Conservation (phyloP, 2,329 filamentous ascomycete species). For the Amauroascus verrucosus region DNA sequence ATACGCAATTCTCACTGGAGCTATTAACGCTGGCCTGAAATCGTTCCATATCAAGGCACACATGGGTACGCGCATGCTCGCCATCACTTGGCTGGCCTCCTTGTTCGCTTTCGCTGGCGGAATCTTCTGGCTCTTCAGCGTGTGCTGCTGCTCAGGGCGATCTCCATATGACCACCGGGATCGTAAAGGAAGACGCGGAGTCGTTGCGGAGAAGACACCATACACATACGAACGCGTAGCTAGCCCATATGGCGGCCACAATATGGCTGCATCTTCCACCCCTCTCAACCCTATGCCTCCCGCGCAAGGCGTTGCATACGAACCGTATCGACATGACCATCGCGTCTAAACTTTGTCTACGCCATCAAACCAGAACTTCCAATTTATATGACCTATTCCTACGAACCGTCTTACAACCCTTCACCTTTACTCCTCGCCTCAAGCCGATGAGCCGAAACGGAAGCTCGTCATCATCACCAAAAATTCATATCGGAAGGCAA, state of each 20-base stretch:
- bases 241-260: slow-evolving; percentile 16
- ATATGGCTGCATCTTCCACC: neutral
- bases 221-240: slow-evolving; percentile 51
- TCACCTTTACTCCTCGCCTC: neutral
- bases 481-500: neutral
- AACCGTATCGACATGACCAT: slow-evolving; percentile 16
- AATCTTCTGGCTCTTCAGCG: slow-evolving; percentile 83
- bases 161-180: slow-evolving; percentile 39
- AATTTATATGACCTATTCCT: neutral
- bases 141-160: slow-evolving; percentile 80
- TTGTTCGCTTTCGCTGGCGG: slow-evolving; percentile 64
- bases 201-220: slow-evolving; percentile 50
- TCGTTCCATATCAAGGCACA: slow-evolving; percentile 59
- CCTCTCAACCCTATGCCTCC: slow-evolving; percentile 14
- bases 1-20: slow-evolving; percentile 58
- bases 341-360: neutral
- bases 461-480: neutral
- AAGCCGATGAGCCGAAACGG: neutral
- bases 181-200: slow-evolving; percentile 28
- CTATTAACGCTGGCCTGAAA: slow-evolving; percentile 56
- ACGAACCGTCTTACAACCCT: neutral
- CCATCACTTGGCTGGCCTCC: slow-evolving; percentile 66
- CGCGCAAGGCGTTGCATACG: slow-evolving; percentile 14
- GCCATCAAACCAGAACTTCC: neutral
- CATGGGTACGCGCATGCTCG: slow-evolving; percentile 61